Evolutionary conservation across 208 protist species (phyloP).

Genomic region (Leishmania aethiopica): DNA sequence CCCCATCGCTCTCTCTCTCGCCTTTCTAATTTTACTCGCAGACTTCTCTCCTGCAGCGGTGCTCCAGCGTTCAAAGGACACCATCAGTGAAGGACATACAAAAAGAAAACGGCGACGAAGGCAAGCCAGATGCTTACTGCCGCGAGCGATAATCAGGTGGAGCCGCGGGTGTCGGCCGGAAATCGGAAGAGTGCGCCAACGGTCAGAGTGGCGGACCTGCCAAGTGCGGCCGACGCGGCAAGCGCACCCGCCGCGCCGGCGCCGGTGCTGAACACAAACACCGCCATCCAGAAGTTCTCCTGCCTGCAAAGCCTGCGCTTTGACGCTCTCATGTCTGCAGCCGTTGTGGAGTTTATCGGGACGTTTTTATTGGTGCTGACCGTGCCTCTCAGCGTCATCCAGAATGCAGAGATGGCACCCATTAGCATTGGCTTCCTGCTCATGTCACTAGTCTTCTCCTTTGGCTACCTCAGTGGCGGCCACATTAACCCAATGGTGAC

Average conservation of each 20-base stretch:
- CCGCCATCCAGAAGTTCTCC: constrained; percentile 45
- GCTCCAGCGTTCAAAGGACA: neutral
- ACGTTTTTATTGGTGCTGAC: constrained; percentile 84
- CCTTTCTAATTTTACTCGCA: neutral
- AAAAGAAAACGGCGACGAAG: neutral
- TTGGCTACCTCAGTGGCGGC: constrained; percentile 82
- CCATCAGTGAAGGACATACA: neutral
- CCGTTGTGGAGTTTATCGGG: constrained; percentile 80
- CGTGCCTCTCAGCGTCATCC: constrained; percentile 58
- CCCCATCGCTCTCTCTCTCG: neutral
- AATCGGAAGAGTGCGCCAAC: constrained; percentile 5
- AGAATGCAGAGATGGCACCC: constrained; percentile 71
- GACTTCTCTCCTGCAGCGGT: neutral
- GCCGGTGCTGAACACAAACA: constrained; percentile 29
- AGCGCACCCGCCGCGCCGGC: neutral
- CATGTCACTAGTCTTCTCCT: constrained; percentile 79
- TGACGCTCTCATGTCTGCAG: constrained; percentile 64
- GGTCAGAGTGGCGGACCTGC: constrained; percentile 3
- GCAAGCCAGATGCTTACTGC: constrained; percentile 1
- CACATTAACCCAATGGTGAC: constrained; percentile 86
- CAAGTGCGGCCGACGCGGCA: neutral
- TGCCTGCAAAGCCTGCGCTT: constrained; percentile 62
- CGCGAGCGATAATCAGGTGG: constrained; percentile 1
- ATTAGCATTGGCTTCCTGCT: constrained; percentile 78
- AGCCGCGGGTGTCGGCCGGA: neutral